phyloP scores from a whole-genome alignment of 352 stramenopile genomes.

The Pythium monospermum region DNA sequence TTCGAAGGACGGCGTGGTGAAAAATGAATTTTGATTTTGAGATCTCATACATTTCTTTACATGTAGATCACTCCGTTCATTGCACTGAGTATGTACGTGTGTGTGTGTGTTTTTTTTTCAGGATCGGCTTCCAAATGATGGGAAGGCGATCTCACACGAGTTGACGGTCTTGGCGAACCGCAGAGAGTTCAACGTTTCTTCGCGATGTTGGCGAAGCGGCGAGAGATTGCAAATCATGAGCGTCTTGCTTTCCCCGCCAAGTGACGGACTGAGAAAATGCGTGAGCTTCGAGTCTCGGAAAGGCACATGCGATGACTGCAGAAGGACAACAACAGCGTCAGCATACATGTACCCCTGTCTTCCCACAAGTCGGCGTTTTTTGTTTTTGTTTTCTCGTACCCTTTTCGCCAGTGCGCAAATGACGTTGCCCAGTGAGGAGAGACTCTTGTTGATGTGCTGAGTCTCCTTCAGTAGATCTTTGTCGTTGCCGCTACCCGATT shows the following conservation, averaged over 20 bases:
- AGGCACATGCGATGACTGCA: slow-evolving; percentile 65
- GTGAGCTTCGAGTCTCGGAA: slow-evolving; percentile 90
- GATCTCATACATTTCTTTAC: slow-evolving; percentile 9
- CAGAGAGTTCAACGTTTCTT: slow-evolving; percentile 85
- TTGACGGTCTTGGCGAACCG: slow-evolving; percentile 88
- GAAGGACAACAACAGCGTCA: not conserved
- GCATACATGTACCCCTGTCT: too few species aligned
- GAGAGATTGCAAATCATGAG: slow-evolving; percentile 91
- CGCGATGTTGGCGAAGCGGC: slow-evolving; percentile 58
- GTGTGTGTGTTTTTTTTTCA: slow-evolving; percentile 6
- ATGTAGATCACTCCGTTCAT: too few species aligned
- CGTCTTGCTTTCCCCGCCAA: slow-evolving; percentile 85
- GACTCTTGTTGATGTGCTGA: slow-evolving; percentile 85
- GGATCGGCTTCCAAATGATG: slow-evolving; percentile 49
- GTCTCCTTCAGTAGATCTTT: slow-evolving; percentile 81
- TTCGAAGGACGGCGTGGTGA: not conserved
- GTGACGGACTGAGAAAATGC: slow-evolving; percentile 77
- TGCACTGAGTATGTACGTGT: slow-evolving; percentile 1
- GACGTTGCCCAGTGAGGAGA: slow-evolving; percentile 79
- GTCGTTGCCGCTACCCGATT: slow-evolving; percentile 69
- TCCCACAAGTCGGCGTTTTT: too few species aligned
- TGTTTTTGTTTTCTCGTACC: too few species aligned
- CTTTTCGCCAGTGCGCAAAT: slow-evolving; percentile 81
- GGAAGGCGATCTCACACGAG: slow-evolving; percentile 78
- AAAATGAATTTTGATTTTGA: not conserved